phyloP scores from a whole-genome alignment of 768 basidiomycete species.

The Phlebiopsis gigantea region DNA sequence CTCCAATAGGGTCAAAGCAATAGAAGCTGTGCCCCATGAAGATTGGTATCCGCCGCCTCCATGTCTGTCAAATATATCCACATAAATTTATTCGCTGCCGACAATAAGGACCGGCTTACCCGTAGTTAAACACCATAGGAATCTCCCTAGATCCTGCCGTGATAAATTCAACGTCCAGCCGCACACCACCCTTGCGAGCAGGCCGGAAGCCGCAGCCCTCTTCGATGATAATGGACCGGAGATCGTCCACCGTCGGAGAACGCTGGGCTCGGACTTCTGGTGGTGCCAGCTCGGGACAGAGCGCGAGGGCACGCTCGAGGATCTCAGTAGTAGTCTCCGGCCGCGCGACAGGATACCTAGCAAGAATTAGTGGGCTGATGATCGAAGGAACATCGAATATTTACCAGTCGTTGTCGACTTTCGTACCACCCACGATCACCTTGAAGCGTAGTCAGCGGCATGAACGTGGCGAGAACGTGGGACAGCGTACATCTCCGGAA shows the following conservation, averaged over 20 bases:
- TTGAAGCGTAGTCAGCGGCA: slow-evolving; percentile 15
- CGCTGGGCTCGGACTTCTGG: slow-evolving; percentile 20
- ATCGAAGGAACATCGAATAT: background rate
- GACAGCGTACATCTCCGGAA: slow-evolving; percentile 41
- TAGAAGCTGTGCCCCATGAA: slow-evolving; percentile 59
- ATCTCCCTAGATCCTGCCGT: slow-evolving; percentile 28
- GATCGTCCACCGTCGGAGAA: slow-evolving; percentile 32
- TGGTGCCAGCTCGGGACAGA: slow-evolving; percentile 29
- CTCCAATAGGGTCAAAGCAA: slow-evolving; percentile 44
- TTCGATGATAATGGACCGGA: slow-evolving; percentile 34
- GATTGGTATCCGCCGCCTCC: slow-evolving; percentile 59
- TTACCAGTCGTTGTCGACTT: slow-evolving; percentile 56
- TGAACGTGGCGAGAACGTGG: background rate
- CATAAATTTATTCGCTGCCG: background rate
- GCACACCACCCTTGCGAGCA: slow-evolving; percentile 59
- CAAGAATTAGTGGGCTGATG: background rate
- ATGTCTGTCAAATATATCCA: slow-evolving; percentile 35
- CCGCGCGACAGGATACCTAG: slow-evolving; percentile 60
- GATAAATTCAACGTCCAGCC: slow-evolving; percentile 46
- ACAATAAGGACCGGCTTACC: slow-evolving; percentile 35
- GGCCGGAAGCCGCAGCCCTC: slow-evolving; percentile 61
- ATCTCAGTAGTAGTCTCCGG: slow-evolving; percentile 59
- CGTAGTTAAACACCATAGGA: slow-evolving; percentile 61
- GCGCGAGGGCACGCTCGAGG: slow-evolving; percentile 36
- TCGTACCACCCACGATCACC: slow-evolving; percentile 60